These are phyloP conservation scores for Chrysoporthe deuterocubensis DNA, from an alignment of 2,329 filamentous ascomycete species.

Conservation along the genomic window DNA sequence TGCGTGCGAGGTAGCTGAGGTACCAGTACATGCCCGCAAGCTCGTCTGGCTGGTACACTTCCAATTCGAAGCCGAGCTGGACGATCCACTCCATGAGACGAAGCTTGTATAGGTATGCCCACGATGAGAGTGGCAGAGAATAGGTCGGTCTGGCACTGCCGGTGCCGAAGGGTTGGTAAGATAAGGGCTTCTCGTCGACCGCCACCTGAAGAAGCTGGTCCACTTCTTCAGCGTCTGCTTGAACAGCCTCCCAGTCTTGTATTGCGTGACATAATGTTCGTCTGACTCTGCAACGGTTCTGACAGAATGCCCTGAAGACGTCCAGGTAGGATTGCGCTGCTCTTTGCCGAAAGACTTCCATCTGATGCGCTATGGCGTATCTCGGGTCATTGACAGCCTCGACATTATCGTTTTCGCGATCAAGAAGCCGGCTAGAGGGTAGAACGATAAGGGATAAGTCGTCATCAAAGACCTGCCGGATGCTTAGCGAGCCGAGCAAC, in stretches of 20 bases:
- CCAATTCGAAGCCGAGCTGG: slow-evolving; percentile 91
- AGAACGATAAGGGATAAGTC: slow-evolving; percentile 81
- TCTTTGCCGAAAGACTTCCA: slow-evolving; percentile 69
- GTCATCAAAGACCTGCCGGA: slow-evolving; percentile 77
- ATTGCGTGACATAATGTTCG: slow-evolving; percentile 86
- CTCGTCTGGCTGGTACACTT: slow-evolving; percentile 86
- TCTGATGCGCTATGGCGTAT: slow-evolving; percentile 71
- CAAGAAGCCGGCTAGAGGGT: slow-evolving; percentile 71
- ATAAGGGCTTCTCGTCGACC: slow-evolving; percentile 63
- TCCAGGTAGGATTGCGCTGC: slow-evolving; percentile 78
- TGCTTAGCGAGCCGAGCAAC: slow-evolving; percentile 68
- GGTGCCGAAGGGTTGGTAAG: slow-evolving; percentile 45
- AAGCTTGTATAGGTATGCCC: slow-evolving; percentile 91
- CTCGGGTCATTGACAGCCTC: slow-evolving; percentile 76
- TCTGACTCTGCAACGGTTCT: slow-evolving; percentile 89
- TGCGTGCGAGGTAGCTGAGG: slow-evolving; percentile 72
- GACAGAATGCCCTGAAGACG: slow-evolving; percentile 80
- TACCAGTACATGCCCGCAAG: slow-evolving; percentile 91
- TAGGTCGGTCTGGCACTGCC: slow-evolving; percentile 59
- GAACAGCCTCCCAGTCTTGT: slow-evolving; percentile 80
- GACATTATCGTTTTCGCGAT: slow-evolving; percentile 74
- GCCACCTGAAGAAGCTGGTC: slow-evolving; percentile 69
- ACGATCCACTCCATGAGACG: slow-evolving; percentile 84
- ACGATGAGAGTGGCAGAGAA: slow-evolving; percentile 78
- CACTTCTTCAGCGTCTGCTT: slow-evolving; percentile 78